These are phyloP conservation scores for Chlamydomonas incerta DNA, from an alignment of 139 green algal genomes.

Conservation along the genomic window DNA sequence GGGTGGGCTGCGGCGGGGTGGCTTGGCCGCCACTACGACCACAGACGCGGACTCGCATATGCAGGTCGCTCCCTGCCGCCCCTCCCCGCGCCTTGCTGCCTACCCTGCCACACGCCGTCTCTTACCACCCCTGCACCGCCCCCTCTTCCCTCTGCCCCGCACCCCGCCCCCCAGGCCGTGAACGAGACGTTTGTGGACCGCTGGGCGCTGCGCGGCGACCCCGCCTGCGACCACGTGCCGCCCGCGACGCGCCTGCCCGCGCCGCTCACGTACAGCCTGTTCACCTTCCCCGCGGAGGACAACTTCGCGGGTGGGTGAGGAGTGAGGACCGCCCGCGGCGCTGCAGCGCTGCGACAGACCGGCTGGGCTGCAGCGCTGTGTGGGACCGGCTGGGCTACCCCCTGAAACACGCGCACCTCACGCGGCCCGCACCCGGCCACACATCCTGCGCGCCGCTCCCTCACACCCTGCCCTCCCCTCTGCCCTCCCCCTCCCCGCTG, in stretches of 20 bases:
- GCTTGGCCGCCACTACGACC: too few species aligned
- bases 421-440: too few species aligned
- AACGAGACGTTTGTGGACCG: slow-evolving; percentile 25
- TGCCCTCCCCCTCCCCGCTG: not conserved
- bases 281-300: slow-evolving; percentile 80
- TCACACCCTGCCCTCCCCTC: not conserved
- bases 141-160: too few species aligned
- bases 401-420: too few species aligned
- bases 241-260: slow-evolving; percentile 22
- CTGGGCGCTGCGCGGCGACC: slow-evolving; percentile 12
- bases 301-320: slow-evolving; percentile 72
- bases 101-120: too few species aligned
- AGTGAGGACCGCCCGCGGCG: too few species aligned
- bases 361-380: too few species aligned
- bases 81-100: not conserved
- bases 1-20: too few species aligned
- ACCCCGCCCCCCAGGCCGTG: not conserved
- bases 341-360: not conserved
- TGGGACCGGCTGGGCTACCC: too few species aligned
- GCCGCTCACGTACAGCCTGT: slow-evolving; percentile 64
- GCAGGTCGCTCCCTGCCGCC: not conserved
- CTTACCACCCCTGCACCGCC: too few species aligned
- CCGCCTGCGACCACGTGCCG: slow-evolving; percentile 22
- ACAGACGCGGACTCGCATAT: too few species aligned
- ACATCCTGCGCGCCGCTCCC: too few species aligned